Conservation (phyloP, 2,329 filamentous ascomycete species). For the Fusarium odoratissimum region DNA sequence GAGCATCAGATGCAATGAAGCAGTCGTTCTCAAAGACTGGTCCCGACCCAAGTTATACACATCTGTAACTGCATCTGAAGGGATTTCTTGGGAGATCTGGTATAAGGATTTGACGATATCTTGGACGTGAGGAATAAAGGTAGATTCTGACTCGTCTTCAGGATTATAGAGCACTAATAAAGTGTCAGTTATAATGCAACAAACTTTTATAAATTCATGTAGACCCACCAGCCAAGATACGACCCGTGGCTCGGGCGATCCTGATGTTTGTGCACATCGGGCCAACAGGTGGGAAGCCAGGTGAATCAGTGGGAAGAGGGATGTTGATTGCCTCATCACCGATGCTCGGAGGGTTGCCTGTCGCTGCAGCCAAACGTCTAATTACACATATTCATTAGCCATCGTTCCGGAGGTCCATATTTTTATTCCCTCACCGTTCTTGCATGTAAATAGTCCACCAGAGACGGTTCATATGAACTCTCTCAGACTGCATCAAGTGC, state of each 20-base stretch:
- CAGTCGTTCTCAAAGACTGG: slow-evolving; percentile 47
- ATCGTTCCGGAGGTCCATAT: too few species aligned
- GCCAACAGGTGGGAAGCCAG: slow-evolving; percentile 45
- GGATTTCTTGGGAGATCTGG: slow-evolving; percentile 44
- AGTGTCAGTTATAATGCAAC: not conserved
- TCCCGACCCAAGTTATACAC: slow-evolving; percentile 40
- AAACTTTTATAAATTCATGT: fast-evolving
- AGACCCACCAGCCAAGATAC: slow-evolving; percentile 42
- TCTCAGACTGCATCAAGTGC: slow-evolving; percentile 44
- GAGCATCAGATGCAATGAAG: slow-evolving; percentile 49
- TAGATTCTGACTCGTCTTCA: slow-evolving; percentile 45
- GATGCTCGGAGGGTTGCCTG: slow-evolving; percentile 43
- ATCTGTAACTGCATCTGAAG: slow-evolving; percentile 41
- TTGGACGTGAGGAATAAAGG: slow-evolving; percentile 48
- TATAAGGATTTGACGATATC: slow-evolving; percentile 47
- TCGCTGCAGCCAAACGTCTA: slow-evolving; percentile 42
- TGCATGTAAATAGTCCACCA: slow-evolving; percentile 50
- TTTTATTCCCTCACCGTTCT: slow-evolving; percentile 13
- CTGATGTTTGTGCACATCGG: slow-evolving; percentile 47
- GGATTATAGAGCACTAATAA: slow-evolving; percentile 46
- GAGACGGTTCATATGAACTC: slow-evolving; percentile 43
- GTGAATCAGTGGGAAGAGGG: slow-evolving; percentile 43
- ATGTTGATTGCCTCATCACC: slow-evolving; percentile 43
- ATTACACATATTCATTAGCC: not conserved
- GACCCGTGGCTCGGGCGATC: slow-evolving; percentile 40